Base-by-base conservation (phyloP, 2,329 filamentous ascomycete species). In the Calonectria honghensis region DNA sequence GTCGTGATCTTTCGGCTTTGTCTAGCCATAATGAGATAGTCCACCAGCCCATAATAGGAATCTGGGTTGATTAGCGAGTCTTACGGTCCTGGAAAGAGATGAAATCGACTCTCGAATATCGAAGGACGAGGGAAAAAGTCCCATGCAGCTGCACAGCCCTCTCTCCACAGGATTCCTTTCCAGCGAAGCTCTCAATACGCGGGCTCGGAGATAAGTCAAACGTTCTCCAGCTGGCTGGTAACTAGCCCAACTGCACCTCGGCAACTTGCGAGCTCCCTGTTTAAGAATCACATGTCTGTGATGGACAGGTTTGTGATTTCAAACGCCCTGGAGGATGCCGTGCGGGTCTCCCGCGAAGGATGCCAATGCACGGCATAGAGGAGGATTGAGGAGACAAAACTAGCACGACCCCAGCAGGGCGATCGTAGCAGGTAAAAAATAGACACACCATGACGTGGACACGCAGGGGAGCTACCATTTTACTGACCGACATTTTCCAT, bases 141-240 rank as follows among this genome's bases (percentile, higher is more conserved):
- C 66, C 66, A 37, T 68, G 66, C 66, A 37, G 41, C 45, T 52
- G 64, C 64, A 67, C 64, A 51, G 64, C 41, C 50, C 48, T 39
- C 65, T 11, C 65, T 32, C 65, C 65, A 68, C 65, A 68, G 11
- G 65, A 24, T 32, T 45, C 24, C 35, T 50, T 5, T 68, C 54
- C 48, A 41, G 37, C 37, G 65, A 68, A 37, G 50, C 32, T 27
- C 48, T 37, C 50, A 45, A 63, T 37, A 29, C 24, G 32, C 18
- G 31, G 35, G 35, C 35, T 37, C 18, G 50, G 18, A 16, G 16
- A 20, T 9, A 45, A 11, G 14, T 41, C 50, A 51, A 41, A 20
- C 52, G 13, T 24, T 52, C 37, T 50, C 41, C n/a, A 31, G 67
- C 18, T 37, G 57, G 32, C 18, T 48, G 52, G 52, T 59, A 59